These are phyloP conservation scores for Chamaecrista fasciculata DNA, from an alignment of 306 rosid genomes.

Conservation along the genomic window DNA sequence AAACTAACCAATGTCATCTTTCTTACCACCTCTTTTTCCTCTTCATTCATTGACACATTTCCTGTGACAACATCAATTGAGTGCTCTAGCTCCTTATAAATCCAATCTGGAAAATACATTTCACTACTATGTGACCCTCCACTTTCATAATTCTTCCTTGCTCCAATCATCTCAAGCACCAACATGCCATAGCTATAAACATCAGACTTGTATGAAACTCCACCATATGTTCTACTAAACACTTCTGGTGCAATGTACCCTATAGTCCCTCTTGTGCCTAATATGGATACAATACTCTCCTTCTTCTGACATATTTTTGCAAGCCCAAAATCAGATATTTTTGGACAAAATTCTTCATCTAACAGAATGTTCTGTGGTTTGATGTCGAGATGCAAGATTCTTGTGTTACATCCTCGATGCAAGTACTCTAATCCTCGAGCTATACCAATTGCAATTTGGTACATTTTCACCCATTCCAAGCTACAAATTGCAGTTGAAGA, in stretches of 20 bases:
- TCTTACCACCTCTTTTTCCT: slow-evolving; percentile 13
- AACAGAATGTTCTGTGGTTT: neutral
- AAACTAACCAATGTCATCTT: slow-evolving; percentile 25
- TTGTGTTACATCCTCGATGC: slow-evolving; percentile 26
- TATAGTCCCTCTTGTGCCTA: slow-evolving; percentile 3
- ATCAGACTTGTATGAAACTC: slow-evolving; percentile 25
- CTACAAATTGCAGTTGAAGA: neutral
- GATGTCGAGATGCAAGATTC: slow-evolving; percentile 28
- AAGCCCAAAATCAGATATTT: slow-evolving; percentile 30
- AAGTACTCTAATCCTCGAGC: slow-evolving; percentile 37
- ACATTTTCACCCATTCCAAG: slow-evolving; percentile 1
- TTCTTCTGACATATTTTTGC: slow-evolving; percentile 17
- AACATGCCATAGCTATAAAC: slow-evolving; percentile 34
- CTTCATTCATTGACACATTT: neutral
- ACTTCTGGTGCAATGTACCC: slow-evolving; percentile 33
- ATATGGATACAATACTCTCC: slow-evolving; percentile 12
- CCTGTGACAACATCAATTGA: neutral
- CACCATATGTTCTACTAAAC: neutral
- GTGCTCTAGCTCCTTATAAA: neutral
- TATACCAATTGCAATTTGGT: slow-evolving; percentile 23
- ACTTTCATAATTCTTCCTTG: slow-evolving; percentile 2
- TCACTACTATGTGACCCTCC: slow-evolving; percentile 2
- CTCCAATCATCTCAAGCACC: slow-evolving; percentile 25
- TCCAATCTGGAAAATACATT: slow-evolving; percentile 6
- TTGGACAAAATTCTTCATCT: slow-evolving; percentile 7